phyloP scores from a whole-genome alignment of 495 filamentous ascomycete genomes.

The Penicillium fimorum region DNA sequence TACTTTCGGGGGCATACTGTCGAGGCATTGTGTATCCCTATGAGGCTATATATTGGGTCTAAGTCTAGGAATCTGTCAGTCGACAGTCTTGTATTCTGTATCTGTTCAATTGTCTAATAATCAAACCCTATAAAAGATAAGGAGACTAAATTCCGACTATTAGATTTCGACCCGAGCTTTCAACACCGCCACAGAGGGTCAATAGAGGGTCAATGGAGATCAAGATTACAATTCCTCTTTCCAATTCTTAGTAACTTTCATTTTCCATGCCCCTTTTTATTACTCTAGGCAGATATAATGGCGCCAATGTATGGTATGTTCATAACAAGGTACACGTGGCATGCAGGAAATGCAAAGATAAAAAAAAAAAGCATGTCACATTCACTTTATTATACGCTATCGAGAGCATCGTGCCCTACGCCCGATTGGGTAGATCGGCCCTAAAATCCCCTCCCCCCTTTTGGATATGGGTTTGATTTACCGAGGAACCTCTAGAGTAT shows the following conservation, averaged over 20 bases:
- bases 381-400: not conserved
- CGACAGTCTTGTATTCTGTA: not conserved
- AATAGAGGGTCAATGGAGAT: not conserved
- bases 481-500: not conserved
- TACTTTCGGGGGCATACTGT: no score
- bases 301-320: not conserved
- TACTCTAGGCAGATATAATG: conserved; percentile 1
- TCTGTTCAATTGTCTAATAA: not conserved
- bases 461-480: not conserved
- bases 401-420: conserved; percentile 4
- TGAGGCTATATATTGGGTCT: no score
- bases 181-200: conserved; percentile 9
- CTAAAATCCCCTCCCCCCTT: no score
- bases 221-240: no score
- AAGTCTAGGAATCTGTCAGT: no score
- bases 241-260: no score
- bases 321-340: conserved; percentile 7
- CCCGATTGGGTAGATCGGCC: conserved; percentile 9
- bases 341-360: not conserved
- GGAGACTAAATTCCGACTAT: conserved; percentile 6
- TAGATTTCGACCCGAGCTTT: conserved; percentile 12
- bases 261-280: not conserved
- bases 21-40: no score
- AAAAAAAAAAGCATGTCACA: no score
- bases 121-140: not conserved